phyloP scores from a whole-genome alignment of 2,329 filamentous ascomycete genomes.

The Hansfordia pulvinata region DNA sequence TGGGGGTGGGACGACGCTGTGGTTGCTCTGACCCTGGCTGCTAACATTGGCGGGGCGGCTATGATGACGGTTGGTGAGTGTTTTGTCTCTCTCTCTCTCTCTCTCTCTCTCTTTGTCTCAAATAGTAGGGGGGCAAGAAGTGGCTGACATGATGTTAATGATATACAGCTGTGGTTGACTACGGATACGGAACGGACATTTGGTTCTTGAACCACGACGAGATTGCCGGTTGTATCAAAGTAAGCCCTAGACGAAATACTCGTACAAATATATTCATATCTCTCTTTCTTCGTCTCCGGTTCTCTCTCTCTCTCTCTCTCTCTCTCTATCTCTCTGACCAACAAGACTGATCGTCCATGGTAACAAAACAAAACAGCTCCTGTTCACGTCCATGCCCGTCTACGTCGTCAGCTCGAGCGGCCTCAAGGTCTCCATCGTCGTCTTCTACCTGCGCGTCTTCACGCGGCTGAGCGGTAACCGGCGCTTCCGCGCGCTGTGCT shows the following conservation, averaged over 20 bases:
- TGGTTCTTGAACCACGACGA: slow-evolving; percentile 2
- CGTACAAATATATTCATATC: too few relatives aligned
- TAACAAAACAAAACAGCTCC: neutral
- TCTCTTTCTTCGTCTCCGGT: too few relatives aligned
- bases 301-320: too few relatives aligned
- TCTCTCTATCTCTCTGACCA: too few relatives aligned
- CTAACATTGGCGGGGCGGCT: neutral
- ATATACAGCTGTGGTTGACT: neutral
- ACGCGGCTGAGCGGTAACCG: slow-evolving; percentile 1
- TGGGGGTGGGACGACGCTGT: slow-evolving; percentile 2
- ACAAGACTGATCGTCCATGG: too few relatives aligned
- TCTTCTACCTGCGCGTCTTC: slow-evolving; percentile 3
- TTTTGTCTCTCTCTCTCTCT: too few relatives aligned
- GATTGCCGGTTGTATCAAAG: slow-evolving; percentile 2
- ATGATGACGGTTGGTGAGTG: slow-evolving; percentile 1
- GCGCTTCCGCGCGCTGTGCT: slow-evolving; percentile 2
- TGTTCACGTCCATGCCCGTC: slow-evolving; percentile 1
- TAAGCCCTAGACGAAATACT: too few relatives aligned
- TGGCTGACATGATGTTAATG: too few relatives aligned
- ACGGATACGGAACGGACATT: slow-evolving; percentile 2
- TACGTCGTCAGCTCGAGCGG: slow-evolving; percentile 2
- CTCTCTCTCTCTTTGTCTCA: too few relatives aligned
- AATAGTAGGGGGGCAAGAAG: neutral
- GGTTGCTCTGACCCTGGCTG: neutral
- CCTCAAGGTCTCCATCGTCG: slow-evolving; percentile 2